These are phyloP conservation scores for Epichloe typhina DNA, from an alignment of 2,329 filamentous ascomycete species.

Conservation along the genomic window DNA sequence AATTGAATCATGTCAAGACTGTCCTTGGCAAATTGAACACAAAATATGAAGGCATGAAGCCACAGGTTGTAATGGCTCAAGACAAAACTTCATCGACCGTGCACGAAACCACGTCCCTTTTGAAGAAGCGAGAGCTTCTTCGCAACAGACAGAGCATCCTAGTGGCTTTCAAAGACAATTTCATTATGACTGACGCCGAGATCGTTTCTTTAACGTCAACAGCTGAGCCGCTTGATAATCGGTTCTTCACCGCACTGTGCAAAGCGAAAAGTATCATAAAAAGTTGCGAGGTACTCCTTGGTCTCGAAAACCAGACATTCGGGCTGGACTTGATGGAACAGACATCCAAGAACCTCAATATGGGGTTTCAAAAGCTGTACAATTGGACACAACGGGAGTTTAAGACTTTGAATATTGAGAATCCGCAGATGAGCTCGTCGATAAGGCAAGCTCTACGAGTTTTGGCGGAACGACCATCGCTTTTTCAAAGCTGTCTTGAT, in stretches of 20 bases:
- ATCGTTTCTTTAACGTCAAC: constrained; percentile 61
- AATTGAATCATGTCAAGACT: constrained; percentile 71
- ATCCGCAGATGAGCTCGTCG: constrained; percentile 76
- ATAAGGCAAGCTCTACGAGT: constrained; percentile 77
- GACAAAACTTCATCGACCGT: constrained; percentile 61
- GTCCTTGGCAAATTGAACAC: constrained; percentile 68
- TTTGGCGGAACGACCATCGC: constrained; percentile 72
- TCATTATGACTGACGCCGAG: constrained; percentile 74
- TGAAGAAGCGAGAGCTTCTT: constrained; percentile 58
- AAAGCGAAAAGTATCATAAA: constrained; percentile 78
- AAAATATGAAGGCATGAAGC: constrained; percentile 69
- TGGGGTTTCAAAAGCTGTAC: constrained; percentile 89
- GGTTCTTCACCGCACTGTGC: constrained; percentile 65
- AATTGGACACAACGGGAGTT: constrained; percentile 92
- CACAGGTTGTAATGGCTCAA: constrained; percentile 62
- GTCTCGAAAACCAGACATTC: constrained; percentile 76
- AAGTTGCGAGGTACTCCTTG: constrained; percentile 80
- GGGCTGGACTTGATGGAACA: constrained; percentile 87
- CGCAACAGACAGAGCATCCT: constrained; percentile 72
- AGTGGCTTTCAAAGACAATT: constrained; percentile 65
- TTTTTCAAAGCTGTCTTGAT: constrained; percentile 90
- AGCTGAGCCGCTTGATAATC: constrained; percentile 70
- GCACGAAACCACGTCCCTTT: constrained; percentile 60
- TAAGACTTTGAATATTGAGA: constrained; percentile 83
- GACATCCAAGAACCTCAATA: constrained; percentile 73